A percentile compares a stretch with the other conserved stretches of the same genome.
These are phyloP conservation scores for Solanum paucissectum DNA, from an alignment of 257 asterid genomes.

Conservation along the genomic window DNA sequence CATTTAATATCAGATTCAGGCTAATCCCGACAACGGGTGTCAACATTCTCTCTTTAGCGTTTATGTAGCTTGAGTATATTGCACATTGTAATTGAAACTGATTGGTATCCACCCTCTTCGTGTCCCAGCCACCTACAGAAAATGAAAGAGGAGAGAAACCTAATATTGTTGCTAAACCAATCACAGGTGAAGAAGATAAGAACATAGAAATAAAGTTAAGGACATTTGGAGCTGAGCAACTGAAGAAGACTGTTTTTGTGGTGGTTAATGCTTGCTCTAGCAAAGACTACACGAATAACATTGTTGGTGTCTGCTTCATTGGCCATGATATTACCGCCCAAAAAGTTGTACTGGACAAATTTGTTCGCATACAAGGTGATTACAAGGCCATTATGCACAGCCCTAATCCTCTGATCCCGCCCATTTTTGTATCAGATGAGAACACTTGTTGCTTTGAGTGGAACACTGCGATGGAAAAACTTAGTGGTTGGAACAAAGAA, in stretches of 20 bases:
- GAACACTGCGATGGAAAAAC: slow-evolving; percentile 89
- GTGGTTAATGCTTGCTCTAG: slow-evolving; percentile 89
- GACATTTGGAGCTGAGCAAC: slow-evolving; percentile 55
- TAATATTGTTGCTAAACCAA: slow-evolving; percentile 2
- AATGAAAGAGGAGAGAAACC: not conserved
- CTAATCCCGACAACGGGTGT: not conserved
- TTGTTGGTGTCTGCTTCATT: slow-evolving; percentile 89
- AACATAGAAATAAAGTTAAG: slow-evolving; percentile 58
- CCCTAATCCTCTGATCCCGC: slow-evolving; percentile 84
- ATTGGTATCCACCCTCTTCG: not conserved
- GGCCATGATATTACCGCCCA: slow-evolving; percentile 87
- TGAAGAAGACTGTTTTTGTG: slow-evolving; percentile 45
- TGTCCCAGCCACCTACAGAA: not conserved
- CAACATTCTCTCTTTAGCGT: not conserved
- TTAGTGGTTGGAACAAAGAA: slow-evolving; percentile 72
- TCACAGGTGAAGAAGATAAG: slow-evolving; percentile 81
- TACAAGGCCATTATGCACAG: slow-evolving; percentile 88
- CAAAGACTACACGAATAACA: slow-evolving; percentile 63
- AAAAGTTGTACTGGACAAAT: slow-evolving; percentile 87
- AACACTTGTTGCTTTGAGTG: slow-evolving; percentile 83
- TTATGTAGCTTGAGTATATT: not conserved
- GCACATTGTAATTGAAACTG: not conserved
- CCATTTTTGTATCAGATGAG: slow-evolving; percentile 89
- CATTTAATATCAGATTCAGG: not conserved
- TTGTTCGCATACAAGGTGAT: slow-evolving; percentile 78